Conservation (phyloP, 805 yeast species). For the Jamesozyma piceae region DNA sequence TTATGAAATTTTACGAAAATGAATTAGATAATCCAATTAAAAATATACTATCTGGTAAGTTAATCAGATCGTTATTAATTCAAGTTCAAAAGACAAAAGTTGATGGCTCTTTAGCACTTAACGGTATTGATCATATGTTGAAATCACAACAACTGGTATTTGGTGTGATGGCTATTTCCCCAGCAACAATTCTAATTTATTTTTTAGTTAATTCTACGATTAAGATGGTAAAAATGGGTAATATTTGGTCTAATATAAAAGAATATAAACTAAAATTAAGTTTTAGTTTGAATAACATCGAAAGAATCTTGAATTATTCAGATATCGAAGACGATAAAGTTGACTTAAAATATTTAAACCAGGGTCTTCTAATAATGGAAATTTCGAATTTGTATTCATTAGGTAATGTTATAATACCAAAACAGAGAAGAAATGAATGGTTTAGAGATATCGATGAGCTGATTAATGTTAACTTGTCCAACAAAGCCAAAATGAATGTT, state of each 20-base stretch:
- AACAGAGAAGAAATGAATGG: slow-evolving; percentile 44
- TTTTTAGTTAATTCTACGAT: slow-evolving; percentile 32
- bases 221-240: slow-evolving; percentile 20
- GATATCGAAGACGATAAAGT: slow-evolving; percentile 13
- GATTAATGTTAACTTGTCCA: slow-evolving; percentile 33
- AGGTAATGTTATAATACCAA: slow-evolving; percentile 45
- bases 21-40: slow-evolving; percentile 64
- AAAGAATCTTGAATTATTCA: slow-evolving; percentile 38
- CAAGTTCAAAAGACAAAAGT: slow-evolving; percentile 96
- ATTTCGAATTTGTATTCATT: slow-evolving; percentile 45
- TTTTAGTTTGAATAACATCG: slow-evolving; percentile 47
- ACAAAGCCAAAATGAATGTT: slow-evolving; percentile 37
- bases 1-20: slow-evolving; percentile 71
- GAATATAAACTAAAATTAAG: slow-evolving; percentile 17
- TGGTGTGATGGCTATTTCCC: slow-evolving; percentile 83
- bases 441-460: slow-evolving; percentile 54
- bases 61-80: slow-evolving; percentile 68
- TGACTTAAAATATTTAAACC: slow-evolving; percentile 31
- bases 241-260: slow-evolving; percentile 20
- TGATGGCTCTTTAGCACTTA: slow-evolving; percentile 82
- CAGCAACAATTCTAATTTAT: slow-evolving; percentile 54
- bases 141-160: slow-evolving; percentile 91
- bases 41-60: slow-evolving; percentile 53
- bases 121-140: slow-evolving; percentile 81
- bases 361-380: slow-evolving; percentile 62